Base-by-base conservation (phyloP, 2,329 filamentous ascomycete genomes). In the Calonectria multiphialidica region DNA sequence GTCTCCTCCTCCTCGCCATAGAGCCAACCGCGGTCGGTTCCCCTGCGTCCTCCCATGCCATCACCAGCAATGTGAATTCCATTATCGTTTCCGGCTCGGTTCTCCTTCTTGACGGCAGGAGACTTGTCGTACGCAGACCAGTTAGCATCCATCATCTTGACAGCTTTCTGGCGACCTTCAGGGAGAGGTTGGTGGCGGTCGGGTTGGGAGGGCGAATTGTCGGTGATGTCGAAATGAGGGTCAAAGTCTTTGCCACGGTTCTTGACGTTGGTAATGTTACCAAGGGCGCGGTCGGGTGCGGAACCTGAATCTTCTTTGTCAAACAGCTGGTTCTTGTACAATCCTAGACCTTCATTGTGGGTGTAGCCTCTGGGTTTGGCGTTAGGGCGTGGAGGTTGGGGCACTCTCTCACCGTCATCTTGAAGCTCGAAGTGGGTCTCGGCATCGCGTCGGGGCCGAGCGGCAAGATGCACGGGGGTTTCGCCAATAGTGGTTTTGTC, bases 371-470 rank as follows among this genome's bases (percentile, higher is more conserved):
- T 88, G 65, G 87, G 88, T 62, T 80, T 80, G 50, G 87, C 86
- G 61, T 83, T 84, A 63, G 84, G 80, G 59, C 83, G 79, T 64
- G 87, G 87, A 50, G 86, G 84, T 67, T 88, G 86, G 9, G 86
- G 88, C 18, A 87, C 85, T 62, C 90, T 90, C 40, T 89, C 89
- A 61, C 90, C 92, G 68, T 96, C 92, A 81, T 98, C 96, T 66
- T 90, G 87, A 79, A 98, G 90, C 73, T 97, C 92, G 80, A 98
- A 98, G 83, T 98, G 95, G 1, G 92, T 86, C 80, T 96, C 92
- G 21, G 93, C 93, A 78, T 97, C 94, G 49, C 92, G 94, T 72
- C 96, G 94, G 44, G 93, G 89, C 81, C 93, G 93, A 78, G 88
- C 86, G 44, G 90, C 87, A 40, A 90, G 87, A 16, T 90, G 87